Evolutionary conservation across 2,329 filamentous ascomycete genomes (phyloP).

Genomic region (Ampelomyces quisqualis): DNA sequence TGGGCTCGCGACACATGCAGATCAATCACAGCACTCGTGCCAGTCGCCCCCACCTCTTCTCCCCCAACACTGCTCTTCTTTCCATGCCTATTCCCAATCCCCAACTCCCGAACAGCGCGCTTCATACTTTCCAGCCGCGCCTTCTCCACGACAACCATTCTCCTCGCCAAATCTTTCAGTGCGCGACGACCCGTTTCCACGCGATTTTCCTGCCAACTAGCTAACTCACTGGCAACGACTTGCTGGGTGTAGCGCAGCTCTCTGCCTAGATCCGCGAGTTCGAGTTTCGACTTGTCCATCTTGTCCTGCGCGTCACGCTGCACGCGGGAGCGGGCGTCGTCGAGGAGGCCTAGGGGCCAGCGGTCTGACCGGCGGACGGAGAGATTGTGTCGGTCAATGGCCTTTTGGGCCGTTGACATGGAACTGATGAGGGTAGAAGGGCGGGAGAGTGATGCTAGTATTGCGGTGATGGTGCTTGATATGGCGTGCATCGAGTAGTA

Average conservation of each 20-base stretch:
- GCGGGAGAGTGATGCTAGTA: slow-evolving; percentile 75
- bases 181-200: slow-evolving; percentile 73
- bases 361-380: slow-evolving; percentile 72
- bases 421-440: slow-evolving; percentile 75
- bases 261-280: slow-evolving; percentile 71
- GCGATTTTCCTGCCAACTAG: slow-evolving; percentile 90
- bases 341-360: slow-evolving; percentile 79
- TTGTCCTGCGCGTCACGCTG: slow-evolving; percentile 84
- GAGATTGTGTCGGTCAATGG: slow-evolving; percentile 74
- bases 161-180: slow-evolving; percentile 72
- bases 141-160: slow-evolving; percentile 77
- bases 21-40: not conserved
- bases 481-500: slow-evolving; percentile 76
- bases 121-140: slow-evolving; percentile 77
- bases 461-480: slow-evolving; percentile 79
- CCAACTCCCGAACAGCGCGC: slow-evolving; percentile 67
- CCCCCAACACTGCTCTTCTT: not conserved
- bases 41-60: not conserved
- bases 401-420: slow-evolving; percentile 72
- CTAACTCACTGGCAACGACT: slow-evolving; percentile 85
- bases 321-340: slow-evolving; percentile 80
- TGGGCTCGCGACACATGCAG: slow-evolving; percentile 2
- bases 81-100: slow-evolving; percentile 2
- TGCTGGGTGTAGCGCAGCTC: slow-evolving; percentile 92
- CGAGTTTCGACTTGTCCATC: slow-evolving; percentile 66